These are phyloP conservation scores for Kuraishia molischiana DNA, from an alignment of 805 yeast species.

Conservation along the genomic window DNA sequence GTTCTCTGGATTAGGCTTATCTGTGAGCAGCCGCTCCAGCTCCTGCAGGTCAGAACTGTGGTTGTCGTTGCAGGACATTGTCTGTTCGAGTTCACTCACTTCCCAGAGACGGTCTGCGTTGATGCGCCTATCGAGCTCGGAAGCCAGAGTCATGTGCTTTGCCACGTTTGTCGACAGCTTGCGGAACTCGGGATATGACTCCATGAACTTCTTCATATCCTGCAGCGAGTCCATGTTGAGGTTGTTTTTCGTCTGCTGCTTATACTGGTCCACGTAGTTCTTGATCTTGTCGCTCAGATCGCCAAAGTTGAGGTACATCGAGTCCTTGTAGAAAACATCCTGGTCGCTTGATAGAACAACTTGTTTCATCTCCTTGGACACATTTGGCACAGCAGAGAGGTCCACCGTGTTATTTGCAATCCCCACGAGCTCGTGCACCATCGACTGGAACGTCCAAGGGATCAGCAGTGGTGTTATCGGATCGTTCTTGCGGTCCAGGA, in stretches of 20 bases:
- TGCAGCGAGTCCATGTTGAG: conserved; percentile 60
- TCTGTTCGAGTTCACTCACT: conserved; percentile 85
- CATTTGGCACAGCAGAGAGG: conserved; percentile 43
- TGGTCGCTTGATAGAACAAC: conserved; percentile 58
- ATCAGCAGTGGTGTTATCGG: conserved; percentile 87
- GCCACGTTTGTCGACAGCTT: conserved; percentile 81
- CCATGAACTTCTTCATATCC: conserved; percentile 86
- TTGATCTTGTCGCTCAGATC: conserved; percentile 86
- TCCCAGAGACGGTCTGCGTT: conserved; percentile 63
- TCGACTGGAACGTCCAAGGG: conserved; percentile 98
- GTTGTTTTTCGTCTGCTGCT: conserved; percentile 65
- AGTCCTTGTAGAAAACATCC: conserved; percentile 69
- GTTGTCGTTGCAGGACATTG: conserved; percentile 54
- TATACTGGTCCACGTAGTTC: conserved; percentile 74
- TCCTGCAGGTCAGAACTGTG: conserved; percentile 47
- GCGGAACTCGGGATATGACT: conserved; percentile 89
- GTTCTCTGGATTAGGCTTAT: conserved; percentile 9
- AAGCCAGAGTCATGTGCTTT: conserved; percentile 84
- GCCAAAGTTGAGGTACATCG: conserved; percentile 89
- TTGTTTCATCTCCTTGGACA: conserved; percentile 48
- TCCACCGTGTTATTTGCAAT: conserved; percentile 75
- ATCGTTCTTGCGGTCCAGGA: conserved; percentile 80
- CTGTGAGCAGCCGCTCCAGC: conserved; percentile 43
- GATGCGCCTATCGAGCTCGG: conserved; percentile 75
- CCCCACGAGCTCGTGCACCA: conserved; percentile 90